Conservation (phyloP, 23 red algal genomes). For the Agarophyton chilense region DNA sequence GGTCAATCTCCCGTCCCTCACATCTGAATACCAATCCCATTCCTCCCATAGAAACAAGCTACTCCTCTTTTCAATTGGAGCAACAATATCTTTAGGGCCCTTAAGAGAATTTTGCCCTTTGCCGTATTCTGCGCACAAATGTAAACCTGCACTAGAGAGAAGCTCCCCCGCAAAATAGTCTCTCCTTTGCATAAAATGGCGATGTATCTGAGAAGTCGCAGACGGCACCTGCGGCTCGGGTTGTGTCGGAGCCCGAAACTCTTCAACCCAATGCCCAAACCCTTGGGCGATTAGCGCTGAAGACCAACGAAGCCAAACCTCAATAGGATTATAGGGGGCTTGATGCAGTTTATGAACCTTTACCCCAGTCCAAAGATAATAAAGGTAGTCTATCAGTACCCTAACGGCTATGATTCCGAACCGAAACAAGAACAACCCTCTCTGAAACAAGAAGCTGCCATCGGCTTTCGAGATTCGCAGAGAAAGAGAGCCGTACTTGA, state of each 20-base stretch:
- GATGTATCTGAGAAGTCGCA: neutral
- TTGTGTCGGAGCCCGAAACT: neutral
- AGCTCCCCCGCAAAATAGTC: conserved; percentile 36
- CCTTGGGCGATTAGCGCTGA: conserved; percentile 47
- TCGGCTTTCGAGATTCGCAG: neutral
- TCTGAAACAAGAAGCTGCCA: neutral
- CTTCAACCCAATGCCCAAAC: conserved; percentile 26
- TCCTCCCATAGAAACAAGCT: conserved; percentile 27
- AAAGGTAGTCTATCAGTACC: neutral
- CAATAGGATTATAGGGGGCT: conserved; percentile 24
- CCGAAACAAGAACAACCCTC: neutral
- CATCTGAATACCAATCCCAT: conserved; percentile 1
- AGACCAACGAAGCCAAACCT: conserved; percentile 59
- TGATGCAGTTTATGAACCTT: neutral
- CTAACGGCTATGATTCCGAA: neutral
- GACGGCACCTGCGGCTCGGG: neutral
- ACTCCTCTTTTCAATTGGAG: neutral
- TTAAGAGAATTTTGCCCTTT: neutral
- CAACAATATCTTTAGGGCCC: too few relatives aligned
- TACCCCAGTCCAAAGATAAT: neutral
- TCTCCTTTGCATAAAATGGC: conserved; percentile 2
- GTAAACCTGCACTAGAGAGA: conserved; percentile 29
- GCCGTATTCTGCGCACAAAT: neutral
- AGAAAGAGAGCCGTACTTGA: conserved; percentile 13
- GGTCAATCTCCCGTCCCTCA: conserved; percentile 14